phyloP scores from a whole-genome alignment of 2,329 filamentous ascomycete genomes.

The Alternaria brassicae region DNA sequence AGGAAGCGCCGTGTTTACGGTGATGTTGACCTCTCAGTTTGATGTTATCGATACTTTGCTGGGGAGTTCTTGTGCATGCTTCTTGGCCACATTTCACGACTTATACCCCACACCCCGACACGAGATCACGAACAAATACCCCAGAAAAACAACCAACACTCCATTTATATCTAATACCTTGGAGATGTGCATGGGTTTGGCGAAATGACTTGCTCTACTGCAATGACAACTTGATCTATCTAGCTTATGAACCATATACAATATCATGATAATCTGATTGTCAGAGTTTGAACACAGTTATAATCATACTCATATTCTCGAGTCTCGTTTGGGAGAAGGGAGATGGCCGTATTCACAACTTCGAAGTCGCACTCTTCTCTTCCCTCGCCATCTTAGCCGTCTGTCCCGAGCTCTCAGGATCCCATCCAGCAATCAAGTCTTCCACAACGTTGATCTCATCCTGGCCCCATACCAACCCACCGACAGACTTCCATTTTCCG shows the following conservation, averaged over 20 bases:
- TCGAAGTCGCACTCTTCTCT: background rate
- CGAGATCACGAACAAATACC: background rate
- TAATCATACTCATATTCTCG: background rate
- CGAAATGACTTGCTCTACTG: background rate
- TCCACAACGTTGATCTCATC: conserved; percentile 45
- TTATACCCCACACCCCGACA: background rate
- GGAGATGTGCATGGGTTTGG: background rate
- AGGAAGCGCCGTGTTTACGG: conserved; percentile 19
- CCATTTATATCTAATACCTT: background rate
- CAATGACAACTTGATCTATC: background rate
- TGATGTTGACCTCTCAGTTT: background rate
- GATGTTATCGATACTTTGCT: background rate
- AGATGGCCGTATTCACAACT: conserved; percentile 3
- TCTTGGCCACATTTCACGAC: background rate
- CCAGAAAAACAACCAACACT: background rate
- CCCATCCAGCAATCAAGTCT: conserved; percentile 46
- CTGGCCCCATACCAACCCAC: conserved; percentile 45
- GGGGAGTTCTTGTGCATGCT: background rate
- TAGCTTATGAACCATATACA: background rate
- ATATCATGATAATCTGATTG: background rate
- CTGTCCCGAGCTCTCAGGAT: conserved; percentile 12
- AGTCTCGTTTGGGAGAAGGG: background rate
- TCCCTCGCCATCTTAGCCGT: conserved; percentile 17
- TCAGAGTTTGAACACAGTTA: background rate
- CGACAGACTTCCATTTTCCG: conserved; percentile 25